Evolutionary conservation across 106 monocot species (phyloP).

Genomic region (Phalaenopsis equestris): DNA sequence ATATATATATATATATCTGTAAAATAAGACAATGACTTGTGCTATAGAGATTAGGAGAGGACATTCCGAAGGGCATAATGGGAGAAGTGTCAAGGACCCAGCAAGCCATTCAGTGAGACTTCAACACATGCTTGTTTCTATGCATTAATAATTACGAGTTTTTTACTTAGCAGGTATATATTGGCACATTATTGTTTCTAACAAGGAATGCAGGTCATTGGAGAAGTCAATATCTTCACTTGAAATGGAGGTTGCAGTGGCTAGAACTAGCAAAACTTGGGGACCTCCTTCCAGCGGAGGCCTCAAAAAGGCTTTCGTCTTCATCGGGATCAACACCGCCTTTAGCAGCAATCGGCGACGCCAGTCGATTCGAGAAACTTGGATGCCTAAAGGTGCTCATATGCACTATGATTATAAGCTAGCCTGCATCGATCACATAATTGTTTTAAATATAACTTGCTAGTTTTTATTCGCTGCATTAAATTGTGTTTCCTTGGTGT

Average conservation of each 20-base stretch:
- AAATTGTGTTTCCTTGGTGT: no score
- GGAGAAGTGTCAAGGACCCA: slow-evolving; percentile 71
- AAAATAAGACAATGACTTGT: neutral
- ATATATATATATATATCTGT: neutral
- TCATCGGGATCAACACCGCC: slow-evolving; percentile 88
- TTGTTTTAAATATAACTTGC: neutral
- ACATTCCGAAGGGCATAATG: slow-evolving; percentile 37
- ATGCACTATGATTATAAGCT: neutral
- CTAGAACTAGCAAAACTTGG: slow-evolving; percentile 20
- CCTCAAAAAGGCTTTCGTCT: slow-evolving; percentile 55
- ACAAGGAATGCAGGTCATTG: slow-evolving; percentile 37
- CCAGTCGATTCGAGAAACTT: slow-evolving; percentile 65
- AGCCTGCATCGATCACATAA: neutral
- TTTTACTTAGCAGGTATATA: neutral
- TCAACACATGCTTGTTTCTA: no score
- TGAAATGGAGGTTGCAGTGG: slow-evolving; percentile 75
- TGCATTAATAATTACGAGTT: no score
- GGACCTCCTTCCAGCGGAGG: neutral
- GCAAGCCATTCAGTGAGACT: slow-evolving; percentile 66
- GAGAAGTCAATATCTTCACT: slow-evolving; percentile 61
- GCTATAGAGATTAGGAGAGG: slow-evolving; percentile 42
- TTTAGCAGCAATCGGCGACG: slow-evolving; percentile 82
- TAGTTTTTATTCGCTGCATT: no score
- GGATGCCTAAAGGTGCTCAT: slow-evolving; percentile 73
- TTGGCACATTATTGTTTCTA: neutral